These are phyloP conservation scores for Fusarium sp. DNA, from an alignment of 2,329 filamentous ascomycete species.

Conservation along the genomic window DNA sequence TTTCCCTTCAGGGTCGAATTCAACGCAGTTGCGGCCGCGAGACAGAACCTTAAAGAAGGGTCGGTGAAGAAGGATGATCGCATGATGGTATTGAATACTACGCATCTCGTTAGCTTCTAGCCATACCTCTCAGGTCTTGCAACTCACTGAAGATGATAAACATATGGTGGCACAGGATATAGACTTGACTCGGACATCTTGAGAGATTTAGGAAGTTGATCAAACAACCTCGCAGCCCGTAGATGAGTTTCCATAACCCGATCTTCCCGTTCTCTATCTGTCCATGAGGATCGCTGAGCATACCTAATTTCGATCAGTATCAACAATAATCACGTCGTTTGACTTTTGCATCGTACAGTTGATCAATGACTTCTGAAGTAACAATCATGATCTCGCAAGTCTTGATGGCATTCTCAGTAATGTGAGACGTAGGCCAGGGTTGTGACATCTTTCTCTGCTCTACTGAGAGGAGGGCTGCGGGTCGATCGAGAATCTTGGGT, in stretches of 20 bases:
- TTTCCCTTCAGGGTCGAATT: slow-evolving; percentile 26
- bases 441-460: background rate
- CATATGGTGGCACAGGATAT: background rate
- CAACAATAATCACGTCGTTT: no score
- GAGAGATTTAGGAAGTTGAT: background rate
- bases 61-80: background rate
- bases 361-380: slow-evolving; percentile 21
- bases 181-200: background rate
- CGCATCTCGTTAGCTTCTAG: background rate
- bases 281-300: background rate
- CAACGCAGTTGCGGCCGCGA: background rate
- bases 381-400: slow-evolving; percentile 17
- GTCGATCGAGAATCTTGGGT: background rate
- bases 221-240: background rate
- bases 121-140: rapidly evolving
- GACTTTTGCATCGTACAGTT: background rate
- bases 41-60: background rate
- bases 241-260: background rate
- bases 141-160: background rate
- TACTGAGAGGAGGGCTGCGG: background rate
- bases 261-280: background rate
- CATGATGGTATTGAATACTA: background rate
- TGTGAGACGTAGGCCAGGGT: slow-evolving; percentile 15
- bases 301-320: background rate
- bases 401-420: slow-evolving; percentile 16